Percentiles rank a stretch among this genome's conserved stretches.
Evolutionary conservation across 352 stramenopile species (phyloP).

Genomic region (Globisporangium recalcitrans): DNA sequence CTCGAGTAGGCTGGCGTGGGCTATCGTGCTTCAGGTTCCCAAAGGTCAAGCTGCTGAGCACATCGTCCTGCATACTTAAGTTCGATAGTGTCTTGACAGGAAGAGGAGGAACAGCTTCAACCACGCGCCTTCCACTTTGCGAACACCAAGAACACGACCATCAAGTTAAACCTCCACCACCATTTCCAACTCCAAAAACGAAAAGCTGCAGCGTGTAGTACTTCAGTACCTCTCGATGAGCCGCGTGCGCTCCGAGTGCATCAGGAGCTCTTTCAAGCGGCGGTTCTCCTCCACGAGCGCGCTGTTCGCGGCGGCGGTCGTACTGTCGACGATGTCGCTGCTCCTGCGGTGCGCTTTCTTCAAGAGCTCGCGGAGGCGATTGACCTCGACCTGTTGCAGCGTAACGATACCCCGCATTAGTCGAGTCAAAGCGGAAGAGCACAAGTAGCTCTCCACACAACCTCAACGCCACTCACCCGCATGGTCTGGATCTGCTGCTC

Average conservation of each 20-base stretch:
- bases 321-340: conserved; percentile 20
- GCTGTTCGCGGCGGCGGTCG: conserved; percentile 26
- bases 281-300: conserved; percentile 63
- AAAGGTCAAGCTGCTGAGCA: conserved; percentile 5
- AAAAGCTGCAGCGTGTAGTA: not conserved
- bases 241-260: conserved; percentile 45
- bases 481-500: conserved; percentile 68
- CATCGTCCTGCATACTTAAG: conserved; percentile 1
- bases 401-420: not conserved
- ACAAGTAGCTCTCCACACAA: not conserved
- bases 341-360: conserved; percentile 39
- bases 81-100: not conserved
- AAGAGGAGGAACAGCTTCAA: not conserved
- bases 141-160: not conserved
- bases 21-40: conserved; percentile 9
- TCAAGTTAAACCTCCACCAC: not conserved
- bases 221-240: conserved; percentile 39
- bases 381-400: conserved; percentile 44
- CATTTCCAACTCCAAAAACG: too few relatives aligned
- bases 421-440: not conserved
- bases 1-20: conserved; percentile 4
- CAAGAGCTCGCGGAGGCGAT: conserved; percentile 41
- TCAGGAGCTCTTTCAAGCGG: conserved; percentile 50
- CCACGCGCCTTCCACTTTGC: not conserved
- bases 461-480: conserved; percentile 28